Base-by-base conservation (phyloP, 208 protist species). In the Trypanosoma vivax region DNA sequence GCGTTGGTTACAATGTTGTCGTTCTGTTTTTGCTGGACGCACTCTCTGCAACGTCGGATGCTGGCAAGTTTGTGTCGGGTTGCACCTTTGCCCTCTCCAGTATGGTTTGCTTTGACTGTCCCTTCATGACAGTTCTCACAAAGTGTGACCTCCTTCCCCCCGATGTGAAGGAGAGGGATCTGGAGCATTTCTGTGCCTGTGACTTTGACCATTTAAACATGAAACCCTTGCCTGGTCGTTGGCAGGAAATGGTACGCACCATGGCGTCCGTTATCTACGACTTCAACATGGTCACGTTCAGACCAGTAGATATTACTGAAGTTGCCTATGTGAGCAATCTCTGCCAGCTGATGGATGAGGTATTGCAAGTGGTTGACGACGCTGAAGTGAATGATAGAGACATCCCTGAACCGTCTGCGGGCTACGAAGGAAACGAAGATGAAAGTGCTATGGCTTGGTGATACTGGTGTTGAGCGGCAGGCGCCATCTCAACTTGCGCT, bases 81-180 rank as follows among this genome's bases (percentile, higher is more conserved):
- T 94, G 86, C 64, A 74, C 91, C 58, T 92, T 91, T 48, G 87
- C 83, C 9, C 71, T 96, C 14, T 90, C 81, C 10, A 89, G 83
- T 52, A 96, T 96, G 90, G 80, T 93, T 19, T 80, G 72, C 66
- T 92, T 96, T 62, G 90, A 96, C 18, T 92, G 84, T 59, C 90
- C 90, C 11, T 92, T 92, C 56, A 81, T 96, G 60, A 94, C 92
- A 35, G 73, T 96, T 5, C 76, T 96, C 37, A 90, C 82, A 48
- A 96, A 96, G 65, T 93, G 84, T 50, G 90, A 94, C 41, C 58
- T 94, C 35, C 80, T 95, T 18, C 74, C 65, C 50, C 60, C 71
- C 29, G 73, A 69, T 49, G 73, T 94, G 38, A 76, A 73, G 49
- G 76, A 89, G 31, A 74, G 84, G 19, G 50, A 56, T 21, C 63